Conservation (phyloP, 2,329 filamentous ascomycete genomes). For the Neocatenulostroma microsporum region DNA sequence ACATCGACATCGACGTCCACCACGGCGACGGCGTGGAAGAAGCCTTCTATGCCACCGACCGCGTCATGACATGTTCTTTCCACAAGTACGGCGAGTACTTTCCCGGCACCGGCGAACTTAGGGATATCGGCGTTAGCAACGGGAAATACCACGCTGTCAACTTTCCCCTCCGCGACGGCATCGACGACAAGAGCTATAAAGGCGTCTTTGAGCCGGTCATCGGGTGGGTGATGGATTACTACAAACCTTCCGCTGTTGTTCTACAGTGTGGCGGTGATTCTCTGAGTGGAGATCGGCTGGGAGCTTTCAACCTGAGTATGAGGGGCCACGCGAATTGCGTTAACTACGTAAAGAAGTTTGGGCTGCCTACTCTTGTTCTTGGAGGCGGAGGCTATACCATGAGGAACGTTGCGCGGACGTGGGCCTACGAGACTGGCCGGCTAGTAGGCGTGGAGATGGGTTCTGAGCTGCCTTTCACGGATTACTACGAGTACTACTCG, state of each 20-base stretch:
- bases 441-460: conserved; percentile 77
- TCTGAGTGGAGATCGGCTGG: conserved; percentile 58
- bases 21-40: conserved; percentile 64
- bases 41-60: conserved; percentile 63
- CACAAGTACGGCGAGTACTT: conserved; percentile 69
- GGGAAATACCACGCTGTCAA: conserved; percentile 64
- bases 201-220: conserved; percentile 62
- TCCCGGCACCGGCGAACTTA: conserved; percentile 60
- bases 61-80: conserved; percentile 65
- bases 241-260: conserved; percentile 59
- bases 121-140: conserved; percentile 59
- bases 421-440: conserved; percentile 63
- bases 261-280: conserved; percentile 63
- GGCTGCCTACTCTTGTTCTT: conserved; percentile 56
- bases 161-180: conserved; percentile 61
- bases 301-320: conserved; percentile 65
- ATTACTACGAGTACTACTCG: conserved; percentile 81
- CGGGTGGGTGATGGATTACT: conserved; percentile 61
- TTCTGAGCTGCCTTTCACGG: conserved; percentile 82
- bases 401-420: conserved; percentile 56
- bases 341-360: conserved; percentile 60
- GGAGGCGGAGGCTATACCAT: conserved; percentile 64
- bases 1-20: conserved; percentile 61
- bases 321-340: conserved; percentile 63
- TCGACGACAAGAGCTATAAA: conserved; percentile 60